Conservation (phyloP, 2,329 filamentous ascomycete species). For the Colletotrichum euphorbiae region DNA sequence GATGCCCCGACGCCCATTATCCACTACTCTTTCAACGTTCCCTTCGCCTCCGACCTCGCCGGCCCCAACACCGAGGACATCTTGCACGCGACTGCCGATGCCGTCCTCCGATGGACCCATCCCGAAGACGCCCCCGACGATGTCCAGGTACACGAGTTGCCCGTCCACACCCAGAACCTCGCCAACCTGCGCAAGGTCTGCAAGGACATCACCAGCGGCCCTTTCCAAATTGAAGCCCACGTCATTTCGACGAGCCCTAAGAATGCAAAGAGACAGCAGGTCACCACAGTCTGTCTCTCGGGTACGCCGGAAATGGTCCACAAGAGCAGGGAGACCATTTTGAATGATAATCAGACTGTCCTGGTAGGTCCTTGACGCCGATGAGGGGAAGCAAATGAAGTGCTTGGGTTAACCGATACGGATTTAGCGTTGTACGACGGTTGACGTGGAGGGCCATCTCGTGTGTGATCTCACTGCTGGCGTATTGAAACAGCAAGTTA, state of each 20-base stretch:
- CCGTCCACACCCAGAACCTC: slow-evolving; percentile 91
- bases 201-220: slow-evolving; percentile 79
- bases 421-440: slow-evolving; percentile 86
- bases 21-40: slow-evolving; percentile 96
- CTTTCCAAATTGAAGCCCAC: slow-evolving; percentile 81
- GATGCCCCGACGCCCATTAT: slow-evolving; percentile 72
- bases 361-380: slow-evolving; percentile 73
- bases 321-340: slow-evolving; percentile 87
- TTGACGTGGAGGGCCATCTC: slow-evolving; percentile 92
- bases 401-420: slow-evolving; percentile 43
- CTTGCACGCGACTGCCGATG: slow-evolving; percentile 88
- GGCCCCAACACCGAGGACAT: slow-evolving; percentile 96
- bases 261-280: slow-evolving; percentile 71
- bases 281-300: slow-evolving; percentile 91
- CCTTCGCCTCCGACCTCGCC: slow-evolving; percentile 90
- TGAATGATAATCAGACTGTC: slow-evolving; percentile 92
- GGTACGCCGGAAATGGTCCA: slow-evolving; percentile 89
- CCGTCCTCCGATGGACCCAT: slow-evolving; percentile 93
- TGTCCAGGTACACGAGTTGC: slow-evolving; percentile 86
- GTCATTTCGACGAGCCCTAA: slow-evolving; percentile 87
- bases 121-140: slow-evolving; percentile 87
- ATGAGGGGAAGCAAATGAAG: not conserved
- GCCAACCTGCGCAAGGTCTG: slow-evolving; percentile 83
- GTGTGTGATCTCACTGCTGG: slow-evolving; percentile 79
- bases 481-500: slow-evolving; percentile 76